Percentiles rank a stretch among this genome's conserved stretches.
Evolutionary conservation across 768 basidiomycete genomes (phyloP).

Genomic region (Mycena rosella): DNA sequence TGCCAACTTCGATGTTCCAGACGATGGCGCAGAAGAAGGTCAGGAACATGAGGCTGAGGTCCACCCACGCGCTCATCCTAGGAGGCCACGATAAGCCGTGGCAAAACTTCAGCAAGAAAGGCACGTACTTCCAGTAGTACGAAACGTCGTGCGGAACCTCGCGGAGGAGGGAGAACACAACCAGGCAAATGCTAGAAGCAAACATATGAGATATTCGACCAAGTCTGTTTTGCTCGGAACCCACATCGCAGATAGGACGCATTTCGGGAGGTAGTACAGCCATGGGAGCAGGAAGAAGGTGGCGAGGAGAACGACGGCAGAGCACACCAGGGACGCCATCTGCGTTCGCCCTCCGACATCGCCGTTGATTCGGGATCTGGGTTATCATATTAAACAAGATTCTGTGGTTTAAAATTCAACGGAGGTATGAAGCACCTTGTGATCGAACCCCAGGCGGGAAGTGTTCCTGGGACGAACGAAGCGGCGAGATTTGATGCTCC

Average conservation of each 20-base stretch:
- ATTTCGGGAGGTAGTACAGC: conserved; percentile 90
- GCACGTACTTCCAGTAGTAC: conserved; percentile 84
- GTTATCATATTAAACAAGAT: conserved; percentile 13
- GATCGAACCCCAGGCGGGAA: conserved; percentile 95
- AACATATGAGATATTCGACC: conserved; percentile 5
- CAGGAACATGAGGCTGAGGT: conserved; percentile 86
- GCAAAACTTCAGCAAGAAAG: not conserved
- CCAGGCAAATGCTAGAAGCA: conserved; percentile 76
- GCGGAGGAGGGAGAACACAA: conserved; percentile 85
- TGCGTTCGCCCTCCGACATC: conserved; percentile 92
- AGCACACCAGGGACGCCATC: conserved; percentile 87
- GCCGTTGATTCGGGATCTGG: conserved; percentile 87
- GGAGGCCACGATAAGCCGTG: not conserved
- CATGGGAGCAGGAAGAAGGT: conserved; percentile 92
- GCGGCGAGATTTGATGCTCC: conserved; percentile 85
- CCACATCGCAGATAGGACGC: conserved; percentile 89
- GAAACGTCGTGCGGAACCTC: conserved; percentile 90
- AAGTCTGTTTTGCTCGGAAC: conserved; percentile 42
- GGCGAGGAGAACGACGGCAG: conserved; percentile 79
- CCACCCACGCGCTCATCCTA: conserved; percentile 94
- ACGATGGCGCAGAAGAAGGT: conserved; percentile 91
- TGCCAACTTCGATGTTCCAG: conserved; percentile 93
- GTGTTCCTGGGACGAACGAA: conserved; percentile 87
- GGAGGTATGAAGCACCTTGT: conserved; percentile 68
- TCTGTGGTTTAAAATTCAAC: not conserved